Percentiles rank a stretch among this genome's conserved stretches.
phyloP scores from a whole-genome alignment of 75 land plant genomes.

The Cunninghamia lanceolata region DNA sequence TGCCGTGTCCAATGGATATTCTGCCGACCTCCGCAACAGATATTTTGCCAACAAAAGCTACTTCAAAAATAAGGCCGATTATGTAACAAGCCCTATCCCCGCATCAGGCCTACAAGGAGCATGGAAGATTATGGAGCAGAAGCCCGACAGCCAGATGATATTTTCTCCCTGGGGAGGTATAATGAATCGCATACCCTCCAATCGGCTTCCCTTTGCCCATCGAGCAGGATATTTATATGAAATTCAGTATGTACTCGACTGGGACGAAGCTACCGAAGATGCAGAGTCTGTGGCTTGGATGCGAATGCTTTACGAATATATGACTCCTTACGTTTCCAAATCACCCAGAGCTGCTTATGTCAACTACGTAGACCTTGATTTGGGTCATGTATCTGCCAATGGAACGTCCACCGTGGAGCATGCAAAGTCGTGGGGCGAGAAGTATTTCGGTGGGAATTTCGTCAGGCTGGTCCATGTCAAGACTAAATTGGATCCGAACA shows the following conservation, averaged over 20 bases:
- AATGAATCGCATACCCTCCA: not conserved
- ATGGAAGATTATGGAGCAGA: not conserved
- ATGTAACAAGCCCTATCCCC: not conserved
- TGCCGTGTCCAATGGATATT: too few relatives aligned
- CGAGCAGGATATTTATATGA: not conserved
- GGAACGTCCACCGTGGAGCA: not conserved
- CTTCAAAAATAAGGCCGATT: constrained; percentile 3
- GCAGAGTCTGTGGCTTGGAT: too few relatives aligned
- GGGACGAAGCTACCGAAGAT: too few relatives aligned
- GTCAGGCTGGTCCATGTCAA: too few relatives aligned
- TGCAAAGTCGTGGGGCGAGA: not conserved
- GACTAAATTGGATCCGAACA: not conserved
- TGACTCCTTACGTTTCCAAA: too few relatives aligned
- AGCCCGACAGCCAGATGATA: not conserved
- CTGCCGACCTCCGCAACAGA: not conserved
- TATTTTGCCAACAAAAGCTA: not conserved
- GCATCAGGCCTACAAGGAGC: not conserved
- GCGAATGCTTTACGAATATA: too few relatives aligned
- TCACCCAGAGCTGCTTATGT: too few relatives aligned
- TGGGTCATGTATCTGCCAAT: not conserved
- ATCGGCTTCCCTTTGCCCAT: not conserved
- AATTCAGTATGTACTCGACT: too few relatives aligned
- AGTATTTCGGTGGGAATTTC: too few relatives aligned
- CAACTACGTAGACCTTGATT: too few relatives aligned
- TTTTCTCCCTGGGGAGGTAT: constrained; percentile 14